Evolutionary conservation across 2,329 filamentous ascomycete species (phyloP), one percentile per base, ranked within the genome.

Genomic region (Huntiella abstrusa): DNA sequence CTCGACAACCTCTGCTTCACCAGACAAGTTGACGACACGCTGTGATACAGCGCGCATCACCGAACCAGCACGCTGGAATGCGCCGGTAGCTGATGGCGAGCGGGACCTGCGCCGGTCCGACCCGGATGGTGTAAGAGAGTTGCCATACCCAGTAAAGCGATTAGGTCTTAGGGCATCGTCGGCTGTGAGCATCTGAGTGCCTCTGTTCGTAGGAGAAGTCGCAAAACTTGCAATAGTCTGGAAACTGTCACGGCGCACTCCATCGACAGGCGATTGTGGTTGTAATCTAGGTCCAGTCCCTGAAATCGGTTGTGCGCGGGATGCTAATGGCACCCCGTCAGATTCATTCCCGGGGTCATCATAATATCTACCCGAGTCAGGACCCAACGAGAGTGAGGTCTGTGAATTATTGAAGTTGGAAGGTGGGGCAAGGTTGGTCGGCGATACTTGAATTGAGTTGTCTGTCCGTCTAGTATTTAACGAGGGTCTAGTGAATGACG

Each of bases 1-100:
- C 58, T 94, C 85, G 12, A 87, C 69, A 15, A 83, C 65, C 54
- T 95, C 84, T 4, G 80, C 80, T 56, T 96, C 91, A 58, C 93
- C 93, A 62, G 86, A 94, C 55, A 98, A 74, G 57, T 96, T 96
- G 57, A 98, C 91, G 47, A 98, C 87, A 66, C 91, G 84, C 64
- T 95, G 87, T 32, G 92, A 96, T 77, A 98, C 93, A 51, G 76
- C 76, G 53, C 81, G 74, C 61, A 87, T 75, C 54, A 86, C 83
- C 6, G 81, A 83, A 39, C 81, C 75, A 51, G 82, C 81, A 54
- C 76, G 70, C 17, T 71, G 73, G 45, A 87, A 60, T 13, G 81
- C 79, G 19, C 72, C 73, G 8, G 74, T 70, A 6, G 72, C 69
- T 13, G 77, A 78, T 2, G 73, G 67, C 2, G 79, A 76, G 35